Percentiles rank a stretch among this genome's conserved stretches.
Conservation (phyloP, 441 rosid genomes). For the Euphorbia celastroides region DNA sequence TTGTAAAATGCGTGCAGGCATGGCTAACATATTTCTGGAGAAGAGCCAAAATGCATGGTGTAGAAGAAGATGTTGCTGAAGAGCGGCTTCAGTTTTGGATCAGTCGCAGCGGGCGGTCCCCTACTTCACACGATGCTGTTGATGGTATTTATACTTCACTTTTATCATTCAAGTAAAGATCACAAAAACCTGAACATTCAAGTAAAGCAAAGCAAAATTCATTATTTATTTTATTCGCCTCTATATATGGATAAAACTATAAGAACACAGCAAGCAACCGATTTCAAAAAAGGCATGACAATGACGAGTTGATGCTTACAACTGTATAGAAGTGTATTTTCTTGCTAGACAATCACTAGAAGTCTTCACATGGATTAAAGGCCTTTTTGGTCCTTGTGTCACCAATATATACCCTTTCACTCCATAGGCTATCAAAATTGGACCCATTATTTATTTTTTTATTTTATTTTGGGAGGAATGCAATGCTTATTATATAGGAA, state of each 20-base stretch:
- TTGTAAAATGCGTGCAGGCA: conserved; percentile 42
- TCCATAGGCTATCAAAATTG: not conserved
- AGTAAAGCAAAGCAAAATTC: not conserved
- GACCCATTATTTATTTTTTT: no score
- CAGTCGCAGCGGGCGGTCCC: conserved; percentile 52
- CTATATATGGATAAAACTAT: not conserved
- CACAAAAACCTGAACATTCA: not conserved
- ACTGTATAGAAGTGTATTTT: not conserved
- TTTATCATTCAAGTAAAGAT: not conserved
- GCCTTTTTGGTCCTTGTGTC: not conserved
- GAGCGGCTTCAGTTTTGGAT: conserved; percentile 84
- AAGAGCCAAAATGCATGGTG: conserved; percentile 72
- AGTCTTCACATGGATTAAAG: not conserved
- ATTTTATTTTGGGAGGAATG: not conserved
- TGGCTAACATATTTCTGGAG: conserved; percentile 94
- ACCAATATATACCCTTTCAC: not conserved
- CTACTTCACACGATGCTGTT: conserved; percentile 73
- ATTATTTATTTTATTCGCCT: not conserved
- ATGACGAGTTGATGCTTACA: not conserved
- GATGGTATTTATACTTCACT: conserved; percentile 47
- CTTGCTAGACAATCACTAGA: not conserved
- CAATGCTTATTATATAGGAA: not conserved
- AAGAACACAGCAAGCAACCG: not conserved
- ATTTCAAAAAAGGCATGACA: not conserved
- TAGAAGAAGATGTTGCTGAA: conserved; percentile 91